phyloP scores from a whole-genome alignment of 1,139 yeast species.

The Trichomonascaceae sp. region DNA sequence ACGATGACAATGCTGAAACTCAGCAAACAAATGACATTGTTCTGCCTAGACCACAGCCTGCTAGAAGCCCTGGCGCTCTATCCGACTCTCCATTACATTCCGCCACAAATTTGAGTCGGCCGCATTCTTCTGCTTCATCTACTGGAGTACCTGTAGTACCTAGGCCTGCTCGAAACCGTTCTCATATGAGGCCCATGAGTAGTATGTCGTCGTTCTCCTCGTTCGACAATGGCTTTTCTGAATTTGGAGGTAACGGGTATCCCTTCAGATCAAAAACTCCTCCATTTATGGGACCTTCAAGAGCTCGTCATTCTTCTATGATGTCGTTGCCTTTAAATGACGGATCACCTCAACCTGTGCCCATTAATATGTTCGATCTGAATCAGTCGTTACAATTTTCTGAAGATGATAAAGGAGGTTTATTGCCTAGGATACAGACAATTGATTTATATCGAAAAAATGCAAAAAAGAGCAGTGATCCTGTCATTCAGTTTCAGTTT shows the following conservation, averaged over 20 bases:
- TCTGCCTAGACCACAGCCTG: background rate
- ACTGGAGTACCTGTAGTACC: background rate
- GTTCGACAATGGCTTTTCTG: conserved; percentile 3
- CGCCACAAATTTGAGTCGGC: background rate
- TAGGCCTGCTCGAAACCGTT: background rate
- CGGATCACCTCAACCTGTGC: conserved; percentile 22
- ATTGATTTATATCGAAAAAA: conserved; percentile 81
- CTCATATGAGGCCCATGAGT: conserved; percentile 8
- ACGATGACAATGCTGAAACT: background rate
- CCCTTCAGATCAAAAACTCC: background rate
- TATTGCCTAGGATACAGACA: conserved; percentile 78
- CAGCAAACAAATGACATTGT: background rate
- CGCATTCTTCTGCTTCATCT: background rate
- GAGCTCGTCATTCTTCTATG: conserved; percentile 15
- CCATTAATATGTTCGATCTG: conserved; percentile 28
- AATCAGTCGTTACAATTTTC: conserved; percentile 32
- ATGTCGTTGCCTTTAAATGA: conserved; percentile 20
- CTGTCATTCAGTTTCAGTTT: conserved; percentile 77
- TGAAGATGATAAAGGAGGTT: conserved; percentile 26
- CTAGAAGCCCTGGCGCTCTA: conserved; percentile 2
- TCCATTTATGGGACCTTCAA: background rate
- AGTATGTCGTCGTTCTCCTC: conserved; percentile 11
- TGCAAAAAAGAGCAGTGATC: conserved; percentile 80
- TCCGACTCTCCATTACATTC: background rate
- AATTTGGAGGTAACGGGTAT: background rate